Evolutionary conservation across 140 eudicot species (phyloP), one percentile per base, ranked within the genome.

Genomic region (Flaveria floridana): DNA sequence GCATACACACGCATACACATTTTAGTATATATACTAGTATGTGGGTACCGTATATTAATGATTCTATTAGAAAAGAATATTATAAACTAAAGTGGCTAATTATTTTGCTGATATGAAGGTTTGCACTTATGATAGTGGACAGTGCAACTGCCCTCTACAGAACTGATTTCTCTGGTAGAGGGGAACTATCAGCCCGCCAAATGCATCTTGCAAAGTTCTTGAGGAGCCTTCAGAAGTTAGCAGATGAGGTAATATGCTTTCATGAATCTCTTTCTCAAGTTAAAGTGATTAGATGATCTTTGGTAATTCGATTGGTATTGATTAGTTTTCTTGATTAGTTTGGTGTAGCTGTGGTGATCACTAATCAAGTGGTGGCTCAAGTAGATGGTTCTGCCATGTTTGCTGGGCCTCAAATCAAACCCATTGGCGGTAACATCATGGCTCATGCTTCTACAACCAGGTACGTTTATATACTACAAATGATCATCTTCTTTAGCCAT

Each of bases 361-460:
- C 98, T 3, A 93, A 93, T 83, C 97, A 92, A 87, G 97, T 92
- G 30, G 97, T 92, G 71, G 96, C 97, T 19, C 97, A 88, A 93
- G 98, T 93, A 82, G 97, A 93, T 79, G 98, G 97, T 75, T 88
- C 98, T 30, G 97, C 98, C 12, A 50, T 89, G 59, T 93, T 93
- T 82, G 85, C 97, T 25, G 98, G 98, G 56, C 98, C 98, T 66
- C 98, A 90, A 81, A 80, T 85, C 70, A 93, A 93, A 70, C 98
- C 98, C 28, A 93, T 93, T 47, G 97, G 98, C 50, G 98, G 98
- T 28, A 93, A 93, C 84, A 93, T 90, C 28, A 93, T 93, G 98
- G 97, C 98, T 52, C 97, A 90, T 79, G 98, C 98, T 72, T 87
- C 98, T 59, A 93, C 97, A 55, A 90, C 98, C 30, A 93, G 98